phyloP scores from a whole-genome alignment of 2,329 filamentous ascomycete genomes.

The Colletotrichum salicis region DNA sequence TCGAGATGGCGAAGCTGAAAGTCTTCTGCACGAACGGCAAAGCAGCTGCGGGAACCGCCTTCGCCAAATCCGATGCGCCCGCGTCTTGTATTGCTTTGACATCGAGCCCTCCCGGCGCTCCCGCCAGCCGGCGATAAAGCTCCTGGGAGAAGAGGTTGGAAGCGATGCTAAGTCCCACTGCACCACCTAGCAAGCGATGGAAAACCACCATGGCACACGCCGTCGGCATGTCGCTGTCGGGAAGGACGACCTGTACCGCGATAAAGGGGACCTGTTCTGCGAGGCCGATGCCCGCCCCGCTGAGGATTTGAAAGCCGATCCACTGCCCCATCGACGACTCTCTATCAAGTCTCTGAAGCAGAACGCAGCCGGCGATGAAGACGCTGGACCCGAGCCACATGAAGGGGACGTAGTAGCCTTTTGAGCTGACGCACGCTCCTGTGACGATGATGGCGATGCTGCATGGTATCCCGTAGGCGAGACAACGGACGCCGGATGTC shows the following conservation, averaged over 20 bases:
- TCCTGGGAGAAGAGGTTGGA: constrained; percentile 13
- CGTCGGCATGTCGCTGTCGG: constrained; percentile 4
- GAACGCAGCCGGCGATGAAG: not conserved
- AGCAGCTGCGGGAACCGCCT: not conserved
- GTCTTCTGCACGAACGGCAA: not conserved
- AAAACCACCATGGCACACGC: not conserved
- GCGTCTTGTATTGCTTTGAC: not conserved
- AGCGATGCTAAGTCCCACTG: not conserved
- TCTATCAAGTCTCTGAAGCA: not conserved
- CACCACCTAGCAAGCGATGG: not conserved
- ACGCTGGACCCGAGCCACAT: not conserved
- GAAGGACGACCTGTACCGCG: constrained; percentile 35
- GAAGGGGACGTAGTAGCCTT: not conserved
- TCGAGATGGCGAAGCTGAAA: not conserved
- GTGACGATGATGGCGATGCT: not conserved
- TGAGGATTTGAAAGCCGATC: constrained; percentile 31
- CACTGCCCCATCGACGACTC: not conserved
- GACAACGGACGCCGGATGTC: not conserved
- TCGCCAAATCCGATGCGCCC: not conserved
- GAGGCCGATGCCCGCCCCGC: constrained; percentile 28
- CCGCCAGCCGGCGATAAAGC: not conserved
- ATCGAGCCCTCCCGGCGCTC: not conserved
- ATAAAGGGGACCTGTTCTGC: constrained; percentile 29
- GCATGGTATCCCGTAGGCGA: not conserved
- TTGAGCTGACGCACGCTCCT: not conserved